These are phyloP conservation scores for Flaveria sonorensis DNA, from an alignment of 129 eudicot species.

Conservation along the genomic window DNA sequence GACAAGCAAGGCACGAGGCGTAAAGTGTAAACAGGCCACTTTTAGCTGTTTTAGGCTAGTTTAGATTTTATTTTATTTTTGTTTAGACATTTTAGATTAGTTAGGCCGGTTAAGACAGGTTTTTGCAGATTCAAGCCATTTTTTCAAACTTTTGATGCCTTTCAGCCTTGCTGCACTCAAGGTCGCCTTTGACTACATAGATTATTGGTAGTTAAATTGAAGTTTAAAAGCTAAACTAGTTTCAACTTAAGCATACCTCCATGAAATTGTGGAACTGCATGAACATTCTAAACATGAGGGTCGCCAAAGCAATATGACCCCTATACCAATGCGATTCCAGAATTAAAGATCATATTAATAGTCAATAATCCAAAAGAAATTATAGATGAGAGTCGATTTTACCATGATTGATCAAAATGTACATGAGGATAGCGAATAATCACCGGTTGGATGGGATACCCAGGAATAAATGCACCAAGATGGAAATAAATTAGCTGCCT, in stretches of 20 bases:
- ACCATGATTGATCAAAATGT: constrained; percentile 99
- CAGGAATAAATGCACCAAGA: constrained; percentile 96
- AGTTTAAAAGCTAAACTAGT: background rate
- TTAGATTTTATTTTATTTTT: too few relatives aligned
- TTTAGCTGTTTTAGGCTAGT: too few relatives aligned
- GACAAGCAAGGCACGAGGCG: too few relatives aligned
- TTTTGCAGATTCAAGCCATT: too few relatives aligned
- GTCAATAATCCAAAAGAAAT: background rate
- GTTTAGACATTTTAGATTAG: too few relatives aligned
- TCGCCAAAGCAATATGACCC: constrained; percentile 74
- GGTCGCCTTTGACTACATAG: too few relatives aligned
- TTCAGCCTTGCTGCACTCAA: too few relatives aligned
- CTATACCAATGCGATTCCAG: constrained; percentile 39
- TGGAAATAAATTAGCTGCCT: constrained; percentile 79
- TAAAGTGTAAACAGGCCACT: too few relatives aligned
- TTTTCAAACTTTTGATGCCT: too few relatives aligned
- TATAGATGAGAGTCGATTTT: constrained; percentile 11
- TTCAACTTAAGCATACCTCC: constrained; percentile 65
- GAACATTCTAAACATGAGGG: constrained; percentile 95
- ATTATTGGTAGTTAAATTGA: background rate
- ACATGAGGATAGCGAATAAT: constrained; percentile 88
- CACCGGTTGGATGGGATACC: constrained; percentile 91
- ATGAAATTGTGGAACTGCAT: constrained; percentile 93
- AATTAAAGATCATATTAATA: constrained; percentile 4
- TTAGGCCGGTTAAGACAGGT: too few relatives aligned